Percentiles rank a stretch among this genome's conserved stretches.
Evolutionary conservation across 2,329 filamentous ascomycete genomes (phyloP).

Genomic region (Xylariaceae sp.): DNA sequence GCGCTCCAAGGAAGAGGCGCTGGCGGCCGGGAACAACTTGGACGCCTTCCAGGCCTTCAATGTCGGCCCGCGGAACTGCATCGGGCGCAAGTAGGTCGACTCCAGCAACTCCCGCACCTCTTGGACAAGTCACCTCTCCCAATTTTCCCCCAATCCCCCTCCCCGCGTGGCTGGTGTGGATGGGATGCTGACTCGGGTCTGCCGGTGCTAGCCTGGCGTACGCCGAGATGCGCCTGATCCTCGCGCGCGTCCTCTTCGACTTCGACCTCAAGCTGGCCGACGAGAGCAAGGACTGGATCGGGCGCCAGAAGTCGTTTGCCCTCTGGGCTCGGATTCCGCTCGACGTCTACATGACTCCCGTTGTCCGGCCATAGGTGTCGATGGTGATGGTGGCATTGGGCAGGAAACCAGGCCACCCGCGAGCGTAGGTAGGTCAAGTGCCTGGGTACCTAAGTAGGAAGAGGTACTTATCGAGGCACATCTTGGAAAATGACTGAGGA

Average conservation of each 20-base stretch:
- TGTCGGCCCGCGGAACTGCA: conserved; percentile 30
- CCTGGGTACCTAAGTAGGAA: no score
- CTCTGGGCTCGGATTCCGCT: conserved; percentile 26
- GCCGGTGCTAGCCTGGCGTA: conserved; percentile 34
- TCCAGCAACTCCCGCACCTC: no score
- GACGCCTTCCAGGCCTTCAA: conserved; percentile 28
- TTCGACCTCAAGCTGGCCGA: conserved; percentile 35
- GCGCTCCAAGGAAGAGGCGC: conserved; percentile 16
- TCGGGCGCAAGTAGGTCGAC: conserved; percentile 30
- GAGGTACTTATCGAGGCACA: no score
- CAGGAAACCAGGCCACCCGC: no score
- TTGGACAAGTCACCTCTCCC: no score
- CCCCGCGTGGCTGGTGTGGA: no score
- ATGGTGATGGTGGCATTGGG: no score
- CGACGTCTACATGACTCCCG: conserved; percentile 14
- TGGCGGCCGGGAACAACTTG: conserved; percentile 20
- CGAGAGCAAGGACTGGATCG: conserved; percentile 27
- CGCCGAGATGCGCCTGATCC: conserved; percentile 39
- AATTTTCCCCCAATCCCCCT: neutral
- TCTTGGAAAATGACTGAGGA: no score
- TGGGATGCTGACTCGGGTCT: conserved; percentile 3
- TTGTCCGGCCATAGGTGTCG: no score
- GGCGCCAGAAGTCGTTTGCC: conserved; percentile 22
- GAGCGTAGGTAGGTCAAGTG: no score
- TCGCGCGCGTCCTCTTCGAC: conserved; percentile 35